These are phyloP conservation scores for Pseudozyma sp. DNA, from an alignment of 1,284 basidiomycete genomes.

Conservation along the genomic window DNA sequence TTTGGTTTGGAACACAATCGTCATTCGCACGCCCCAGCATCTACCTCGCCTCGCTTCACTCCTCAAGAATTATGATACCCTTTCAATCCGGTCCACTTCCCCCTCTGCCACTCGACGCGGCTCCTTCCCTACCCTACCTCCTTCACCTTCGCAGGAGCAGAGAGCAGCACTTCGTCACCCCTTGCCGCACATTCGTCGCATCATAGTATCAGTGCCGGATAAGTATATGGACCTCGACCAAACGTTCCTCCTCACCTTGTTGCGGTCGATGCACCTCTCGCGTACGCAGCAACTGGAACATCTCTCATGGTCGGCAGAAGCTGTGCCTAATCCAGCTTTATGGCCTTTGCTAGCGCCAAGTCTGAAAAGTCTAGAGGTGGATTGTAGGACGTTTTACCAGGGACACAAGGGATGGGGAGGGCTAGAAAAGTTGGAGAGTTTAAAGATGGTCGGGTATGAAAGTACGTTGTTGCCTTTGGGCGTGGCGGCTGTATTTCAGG, in stretches of 20 bases:
- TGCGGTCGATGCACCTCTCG: conserved; percentile 21
- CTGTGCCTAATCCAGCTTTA: conserved; percentile 12
- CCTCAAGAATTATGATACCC: conserved; percentile 22
- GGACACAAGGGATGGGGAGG: conserved; percentile 21
- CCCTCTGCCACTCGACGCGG: conserved; percentile 1
- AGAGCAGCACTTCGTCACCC: conserved; percentile 15
- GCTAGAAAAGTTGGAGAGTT: conserved; percentile 23
- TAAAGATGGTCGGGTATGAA: conserved; percentile 39
- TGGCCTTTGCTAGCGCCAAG: conserved; percentile 18
- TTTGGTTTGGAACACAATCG: conserved; percentile 28
- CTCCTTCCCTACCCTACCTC: neutral
- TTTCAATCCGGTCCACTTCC: conserved; percentile 16
- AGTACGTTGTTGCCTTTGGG: conserved; percentile 34
- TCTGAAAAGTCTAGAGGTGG: conserved; percentile 23
- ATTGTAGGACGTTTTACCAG: conserved; percentile 32
- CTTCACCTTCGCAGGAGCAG: neutral
- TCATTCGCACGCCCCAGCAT: conserved; percentile 31
- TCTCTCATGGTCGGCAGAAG: conserved; percentile 29
- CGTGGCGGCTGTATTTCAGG: conserved; percentile 13
- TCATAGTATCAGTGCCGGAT: conserved; percentile 24
- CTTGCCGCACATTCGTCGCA: conserved; percentile 14
- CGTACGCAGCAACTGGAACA: conserved; percentile 22
- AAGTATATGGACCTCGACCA: conserved; percentile 36
- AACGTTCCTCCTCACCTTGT: conserved; percentile 18
- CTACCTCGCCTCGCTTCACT: conserved; percentile 20